These are phyloP conservation scores for Candida glaebosa DNA, from an alignment of 805 yeast species.

Conservation along the genomic window DNA sequence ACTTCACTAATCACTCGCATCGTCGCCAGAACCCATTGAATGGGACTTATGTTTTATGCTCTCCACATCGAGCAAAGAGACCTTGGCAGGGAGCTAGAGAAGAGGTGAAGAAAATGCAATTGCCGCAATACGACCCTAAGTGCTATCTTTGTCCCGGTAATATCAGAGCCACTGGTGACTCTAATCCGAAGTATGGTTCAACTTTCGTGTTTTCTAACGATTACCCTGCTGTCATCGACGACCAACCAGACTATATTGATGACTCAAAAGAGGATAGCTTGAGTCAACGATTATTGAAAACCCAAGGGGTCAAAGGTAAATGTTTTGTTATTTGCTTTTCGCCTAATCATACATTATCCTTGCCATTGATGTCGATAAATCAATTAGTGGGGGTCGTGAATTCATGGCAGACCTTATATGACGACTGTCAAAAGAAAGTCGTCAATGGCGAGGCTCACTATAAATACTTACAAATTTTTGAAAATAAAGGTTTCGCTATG, in stretches of 20 bases:
- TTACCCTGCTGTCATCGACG: conserved; percentile 63
- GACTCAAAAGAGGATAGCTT: conserved; percentile 17
- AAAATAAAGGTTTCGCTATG: conserved; percentile 77
- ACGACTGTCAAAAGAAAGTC: conserved; percentile 36
- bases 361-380: conserved; percentile 53
- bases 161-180: conserved; percentile 56
- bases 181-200: conserved; percentile 52
- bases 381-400: conserved; percentile 49
- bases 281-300: conserved; percentile 46
- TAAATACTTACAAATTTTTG: conserved; percentile 67
- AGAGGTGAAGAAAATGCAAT: conserved; percentile 32
- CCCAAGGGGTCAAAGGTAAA: conserved; percentile 60
- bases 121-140: conserved; percentile 57
- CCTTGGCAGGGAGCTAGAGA: conserved; percentile 83
- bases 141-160: conserved; percentile 77
- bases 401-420: conserved; percentile 58
- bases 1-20: conserved; percentile 58
- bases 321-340: conserved; percentile 71
- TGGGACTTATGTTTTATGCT: conserved; percentile 65
- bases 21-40: conserved; percentile 68
- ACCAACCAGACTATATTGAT: conserved; percentile 45
- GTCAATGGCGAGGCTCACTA: conserved; percentile 41
- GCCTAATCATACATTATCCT: conserved; percentile 64
- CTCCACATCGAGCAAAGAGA: conserved; percentile 74
- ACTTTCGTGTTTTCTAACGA: conserved; percentile 67